These are phyloP conservation scores for Aspergillus caelatus DNA, from an alignment of 2,329 filamentous ascomycete species.

Conservation along the genomic window DNA sequence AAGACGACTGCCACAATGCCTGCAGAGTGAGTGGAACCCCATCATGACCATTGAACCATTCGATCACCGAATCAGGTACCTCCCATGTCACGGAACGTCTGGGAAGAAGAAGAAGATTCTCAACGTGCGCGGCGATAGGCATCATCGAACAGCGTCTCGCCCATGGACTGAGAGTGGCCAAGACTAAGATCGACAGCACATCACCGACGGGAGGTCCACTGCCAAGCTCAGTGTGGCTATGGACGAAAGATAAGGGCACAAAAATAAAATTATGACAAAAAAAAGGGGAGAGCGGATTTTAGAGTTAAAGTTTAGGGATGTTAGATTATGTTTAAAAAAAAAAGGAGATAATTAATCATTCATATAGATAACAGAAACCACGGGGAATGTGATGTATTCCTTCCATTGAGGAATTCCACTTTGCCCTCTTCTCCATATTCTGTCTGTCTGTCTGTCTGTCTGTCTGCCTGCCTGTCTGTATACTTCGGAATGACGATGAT, in stretches of 20 bases:
- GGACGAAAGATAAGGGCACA: slow-evolving; percentile 8
- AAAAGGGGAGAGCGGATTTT: neutral
- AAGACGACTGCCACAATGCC: neutral
- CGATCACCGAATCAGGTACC: slow-evolving; percentile 4
- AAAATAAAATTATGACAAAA: neutral
- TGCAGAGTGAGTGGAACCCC: neutral
- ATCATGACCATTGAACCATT: neutral
- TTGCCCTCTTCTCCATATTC: neutral
- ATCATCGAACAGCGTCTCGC: slow-evolving; percentile 18
- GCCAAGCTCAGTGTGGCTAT: slow-evolving; percentile 35
- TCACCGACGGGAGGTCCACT: slow-evolving; percentile 31
- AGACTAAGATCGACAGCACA: slow-evolving; percentile 35
- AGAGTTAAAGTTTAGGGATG: slow-evolving; percentile 2
- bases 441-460: neutral
- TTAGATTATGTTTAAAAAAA: neutral
- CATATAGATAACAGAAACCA: slow-evolving; percentile 1
- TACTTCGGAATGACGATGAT: neutral
- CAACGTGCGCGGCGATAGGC: slow-evolving; percentile 17
- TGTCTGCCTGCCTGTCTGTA: neutral
- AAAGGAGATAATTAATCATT: neutral
- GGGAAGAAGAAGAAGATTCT: slow-evolving; percentile 5
- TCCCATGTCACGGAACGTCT: slow-evolving; percentile 7
- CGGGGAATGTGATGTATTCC: neutral
- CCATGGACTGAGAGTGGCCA: slow-evolving; percentile 21
- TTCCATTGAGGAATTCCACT: neutral